Evolutionary conservation across 345 rosid genomes (phyloP).

Genomic region (Gossypium anomalum): DNA sequence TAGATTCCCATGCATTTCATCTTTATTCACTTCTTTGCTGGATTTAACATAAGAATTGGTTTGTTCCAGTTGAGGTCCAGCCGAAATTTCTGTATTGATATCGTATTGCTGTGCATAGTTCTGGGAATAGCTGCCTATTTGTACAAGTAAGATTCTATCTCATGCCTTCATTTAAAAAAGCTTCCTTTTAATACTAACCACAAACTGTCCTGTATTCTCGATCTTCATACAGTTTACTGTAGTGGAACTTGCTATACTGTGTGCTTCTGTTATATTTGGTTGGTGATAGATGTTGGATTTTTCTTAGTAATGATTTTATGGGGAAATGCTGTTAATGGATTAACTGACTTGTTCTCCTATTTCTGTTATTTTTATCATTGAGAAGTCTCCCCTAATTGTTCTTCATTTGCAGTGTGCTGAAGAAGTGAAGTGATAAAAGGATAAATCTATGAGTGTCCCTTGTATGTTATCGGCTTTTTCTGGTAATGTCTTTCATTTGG

Average conservation of each 20-base stretch:
- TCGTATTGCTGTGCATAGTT: constrained; percentile 74
- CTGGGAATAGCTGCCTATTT: constrained; percentile 97
- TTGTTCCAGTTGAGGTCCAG: constrained; percentile 89
- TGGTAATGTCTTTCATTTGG: constrained; percentile 16
- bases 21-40: constrained; percentile 17
- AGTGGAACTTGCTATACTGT: neutral
- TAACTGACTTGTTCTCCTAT: neutral
- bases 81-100: constrained; percentile 95
- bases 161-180: neutral
- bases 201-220: neutral
- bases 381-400: constrained; percentile 11
- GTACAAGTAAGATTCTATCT: constrained; percentile 75
- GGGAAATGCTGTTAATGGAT: neutral
- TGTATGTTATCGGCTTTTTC: constrained; percentile 15
- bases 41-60: constrained; percentile 22
- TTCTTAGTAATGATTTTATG: neutral
- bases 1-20: constrained; percentile 9
- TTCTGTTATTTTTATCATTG: neutral
- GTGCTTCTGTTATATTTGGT: neutral
- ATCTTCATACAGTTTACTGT: neutral
- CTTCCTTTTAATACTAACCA: neutral
- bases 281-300: neutral
- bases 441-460: constrained; percentile 10
- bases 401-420: constrained; percentile 56
- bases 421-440: constrained; percentile 40